These are phyloP conservation scores for Pseudozyma flocculosa DNA, from an alignment of 1,284 basidiomycete genomes.

Conservation along the genomic window DNA sequence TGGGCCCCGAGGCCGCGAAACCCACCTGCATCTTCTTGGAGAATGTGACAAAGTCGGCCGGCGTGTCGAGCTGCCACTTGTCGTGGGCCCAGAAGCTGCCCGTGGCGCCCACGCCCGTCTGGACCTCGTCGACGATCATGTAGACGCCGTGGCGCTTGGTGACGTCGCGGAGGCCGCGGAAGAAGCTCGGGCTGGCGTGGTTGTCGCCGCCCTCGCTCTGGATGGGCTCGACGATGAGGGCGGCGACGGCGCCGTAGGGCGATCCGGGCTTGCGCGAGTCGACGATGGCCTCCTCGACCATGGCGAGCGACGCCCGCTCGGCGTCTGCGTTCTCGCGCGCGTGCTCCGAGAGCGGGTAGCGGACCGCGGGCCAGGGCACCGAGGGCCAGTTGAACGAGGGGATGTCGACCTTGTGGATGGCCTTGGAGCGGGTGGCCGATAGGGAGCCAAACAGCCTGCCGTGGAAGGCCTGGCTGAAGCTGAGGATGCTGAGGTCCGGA, in stretches of 20 bases:
- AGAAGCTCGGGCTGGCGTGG: constrained; percentile 63
- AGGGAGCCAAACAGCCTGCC: constrained; percentile 58
- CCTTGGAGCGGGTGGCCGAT: constrained; percentile 61
- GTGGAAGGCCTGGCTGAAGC: constrained; percentile 61
- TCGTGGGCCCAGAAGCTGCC: constrained; percentile 66
- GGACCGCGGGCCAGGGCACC: constrained; percentile 62
- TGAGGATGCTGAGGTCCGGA: constrained; percentile 62
- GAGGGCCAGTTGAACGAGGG: constrained; percentile 66
- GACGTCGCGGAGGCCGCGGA: constrained; percentile 61
- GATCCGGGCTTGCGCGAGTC: constrained; percentile 54
- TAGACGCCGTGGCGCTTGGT: constrained; percentile 61
- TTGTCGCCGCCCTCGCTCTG: constrained; percentile 65
- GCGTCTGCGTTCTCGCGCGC: constrained; percentile 60
- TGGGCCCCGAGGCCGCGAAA: too few species aligned
- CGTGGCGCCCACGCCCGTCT: constrained; percentile 64
- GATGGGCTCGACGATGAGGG: constrained; percentile 65
- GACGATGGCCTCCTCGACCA: constrained; percentile 59
- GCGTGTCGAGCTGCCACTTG: constrained; percentile 61
- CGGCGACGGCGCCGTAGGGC: constrained; percentile 61
- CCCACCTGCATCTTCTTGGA: constrained; percentile 58
- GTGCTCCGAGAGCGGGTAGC: constrained; percentile 62
- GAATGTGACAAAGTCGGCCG: constrained; percentile 65
- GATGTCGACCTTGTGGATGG: constrained; percentile 64
- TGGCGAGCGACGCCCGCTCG: constrained; percentile 56
- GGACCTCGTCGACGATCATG: constrained; percentile 64